Conservation (phyloP, 805 yeast genomes). For the Spathaspora hagerdaliae region DNA sequence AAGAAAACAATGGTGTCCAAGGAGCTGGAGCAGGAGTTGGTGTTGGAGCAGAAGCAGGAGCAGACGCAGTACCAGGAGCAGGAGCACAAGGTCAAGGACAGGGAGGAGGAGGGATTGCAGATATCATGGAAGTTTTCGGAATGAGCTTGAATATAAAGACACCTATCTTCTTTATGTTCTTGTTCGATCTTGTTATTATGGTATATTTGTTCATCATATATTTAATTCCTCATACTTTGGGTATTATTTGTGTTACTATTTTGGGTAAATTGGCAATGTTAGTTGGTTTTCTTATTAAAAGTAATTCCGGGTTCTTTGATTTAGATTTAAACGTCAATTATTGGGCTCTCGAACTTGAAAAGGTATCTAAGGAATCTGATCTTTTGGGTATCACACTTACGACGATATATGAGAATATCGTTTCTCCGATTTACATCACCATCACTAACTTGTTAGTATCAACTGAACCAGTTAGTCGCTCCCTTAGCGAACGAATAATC, state of each 20-base stretch:
- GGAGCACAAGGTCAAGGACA: constrained; percentile 1
- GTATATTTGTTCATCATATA: constrained; percentile 40
- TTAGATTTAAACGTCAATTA: not conserved
- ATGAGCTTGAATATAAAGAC: constrained; percentile 29
- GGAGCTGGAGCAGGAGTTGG: constrained; percentile 10
- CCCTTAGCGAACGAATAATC: constrained; percentile 33
- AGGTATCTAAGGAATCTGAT: not conserved
- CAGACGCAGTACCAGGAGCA: constrained; percentile 10
- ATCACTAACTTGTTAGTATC: not conserved
- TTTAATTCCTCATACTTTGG: constrained; percentile 46
- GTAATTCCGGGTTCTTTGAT: not conserved
- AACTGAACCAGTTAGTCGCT: constrained; percentile 14
- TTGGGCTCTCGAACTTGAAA: not conserved
- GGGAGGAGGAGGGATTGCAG: constrained; percentile 18
- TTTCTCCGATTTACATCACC: not conserved
- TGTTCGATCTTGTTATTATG: constrained; percentile 29
- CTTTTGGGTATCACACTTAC: no score
- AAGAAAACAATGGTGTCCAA: constrained; percentile 7
- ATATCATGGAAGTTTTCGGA: constrained; percentile 34
- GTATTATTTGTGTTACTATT: constrained; percentile 20
- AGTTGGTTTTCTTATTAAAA: not conserved
- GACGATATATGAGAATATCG: not conserved
- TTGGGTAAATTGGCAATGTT: constrained; percentile 10
- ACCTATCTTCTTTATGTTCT: constrained; percentile 29
- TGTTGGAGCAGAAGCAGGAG: constrained; percentile 9